These are phyloP conservation scores for Suillus clintonianus DNA, from an alignment of 768 basidiomycete species.

Conservation along the genomic window DNA sequence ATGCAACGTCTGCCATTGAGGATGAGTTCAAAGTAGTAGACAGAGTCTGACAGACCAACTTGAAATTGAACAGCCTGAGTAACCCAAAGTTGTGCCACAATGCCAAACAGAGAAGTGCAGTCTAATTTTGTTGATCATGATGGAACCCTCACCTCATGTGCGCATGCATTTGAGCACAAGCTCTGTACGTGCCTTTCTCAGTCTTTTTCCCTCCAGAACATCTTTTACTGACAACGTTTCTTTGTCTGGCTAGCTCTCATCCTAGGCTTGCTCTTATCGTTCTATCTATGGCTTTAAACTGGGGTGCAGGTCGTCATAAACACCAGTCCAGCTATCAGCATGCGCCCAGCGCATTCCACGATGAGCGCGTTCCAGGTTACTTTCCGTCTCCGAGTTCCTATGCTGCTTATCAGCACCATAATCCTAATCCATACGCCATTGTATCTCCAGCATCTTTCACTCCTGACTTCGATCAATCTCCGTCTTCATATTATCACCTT, in stretches of 20 bases:
- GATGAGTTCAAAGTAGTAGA: background rate
- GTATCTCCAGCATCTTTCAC: slow-evolving; percentile 6
- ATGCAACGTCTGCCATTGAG: slow-evolving; percentile 19
- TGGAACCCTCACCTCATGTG: background rate
- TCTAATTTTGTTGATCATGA: background rate
- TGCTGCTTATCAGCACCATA: slow-evolving; percentile 1
- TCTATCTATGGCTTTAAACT: slow-evolving; percentile 16
- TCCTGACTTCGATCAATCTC: slow-evolving; percentile 8
- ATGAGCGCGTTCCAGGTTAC: slow-evolving; percentile 6
- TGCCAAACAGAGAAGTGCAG: background rate
- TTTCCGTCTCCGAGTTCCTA: background rate
- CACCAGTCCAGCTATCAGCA: background rate
- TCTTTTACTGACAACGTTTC: background rate
- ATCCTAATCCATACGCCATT: slow-evolving; percentile 7
- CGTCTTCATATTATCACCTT: background rate
- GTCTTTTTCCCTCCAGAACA: slow-evolving; percentile 1
- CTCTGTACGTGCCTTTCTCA: slow-evolving; percentile 2
- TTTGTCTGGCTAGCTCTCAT: slow-evolving; percentile 6
- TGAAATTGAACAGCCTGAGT: too few relatives aligned
- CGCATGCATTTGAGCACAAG: background rate
- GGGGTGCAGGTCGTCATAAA: slow-evolving; percentile 12
- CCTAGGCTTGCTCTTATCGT: background rate
- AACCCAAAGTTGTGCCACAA: background rate
- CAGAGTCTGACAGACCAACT: too few relatives aligned
- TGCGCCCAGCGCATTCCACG: background rate